A percentile compares a stretch with the other conserved stretches of the same genome.
phyloP scores from a whole-genome alignment of 1,284 basidiomycete genomes.

The Fistulinella cinereoalba region DNA sequence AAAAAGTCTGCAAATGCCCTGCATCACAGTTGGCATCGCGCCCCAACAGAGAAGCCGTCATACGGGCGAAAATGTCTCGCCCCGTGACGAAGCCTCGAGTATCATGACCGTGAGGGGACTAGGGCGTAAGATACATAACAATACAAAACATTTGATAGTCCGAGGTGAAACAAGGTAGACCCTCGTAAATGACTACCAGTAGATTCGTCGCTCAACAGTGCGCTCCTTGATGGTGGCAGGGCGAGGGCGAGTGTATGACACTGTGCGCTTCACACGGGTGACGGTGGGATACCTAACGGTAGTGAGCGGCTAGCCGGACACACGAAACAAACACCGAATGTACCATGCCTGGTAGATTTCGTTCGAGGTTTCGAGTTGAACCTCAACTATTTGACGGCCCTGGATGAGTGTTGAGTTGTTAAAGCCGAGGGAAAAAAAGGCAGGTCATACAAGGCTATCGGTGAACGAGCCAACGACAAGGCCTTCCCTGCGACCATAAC shows the following conservation, averaged over 20 bases:
- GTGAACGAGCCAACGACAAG: conserved; percentile 71
- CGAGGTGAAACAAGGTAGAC: conserved; percentile 6
- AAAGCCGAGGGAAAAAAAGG: not conserved
- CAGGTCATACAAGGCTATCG: conserved; percentile 60
- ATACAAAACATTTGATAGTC: conserved; percentile 32
- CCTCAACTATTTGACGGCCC: conserved; percentile 77
- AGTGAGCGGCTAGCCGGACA: conserved; percentile 2
- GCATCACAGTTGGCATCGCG: conserved; percentile 18
- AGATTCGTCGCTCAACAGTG: conserved; percentile 64
- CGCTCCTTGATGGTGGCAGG: conserved; percentile 42
- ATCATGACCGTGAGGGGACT: conserved; percentile 8
- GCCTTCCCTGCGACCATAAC: conserved; percentile 64
- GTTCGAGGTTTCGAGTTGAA: conserved; percentile 67
- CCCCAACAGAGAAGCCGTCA: conserved; percentile 12
- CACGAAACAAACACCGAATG: conserved; percentile 9
- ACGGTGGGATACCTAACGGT: conserved; percentile 61
- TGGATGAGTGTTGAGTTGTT: conserved; percentile 30
- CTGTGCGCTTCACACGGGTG: conserved; percentile 67
- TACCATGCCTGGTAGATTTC: conserved; percentile 69
- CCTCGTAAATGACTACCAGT: conserved; percentile 48
- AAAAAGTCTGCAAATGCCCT: conserved; percentile 13
- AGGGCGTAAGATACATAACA: conserved; percentile 25
- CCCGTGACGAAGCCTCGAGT: conserved; percentile 17
- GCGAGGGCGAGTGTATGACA: conserved; percentile 52
- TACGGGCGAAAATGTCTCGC: conserved; percentile 16